Percentiles rank a stretch among this genome's conserved stretches.
Evolutionary conservation across 78 protist species (phyloP).

Genomic region (Chrysochromulina tobinii): DNA sequence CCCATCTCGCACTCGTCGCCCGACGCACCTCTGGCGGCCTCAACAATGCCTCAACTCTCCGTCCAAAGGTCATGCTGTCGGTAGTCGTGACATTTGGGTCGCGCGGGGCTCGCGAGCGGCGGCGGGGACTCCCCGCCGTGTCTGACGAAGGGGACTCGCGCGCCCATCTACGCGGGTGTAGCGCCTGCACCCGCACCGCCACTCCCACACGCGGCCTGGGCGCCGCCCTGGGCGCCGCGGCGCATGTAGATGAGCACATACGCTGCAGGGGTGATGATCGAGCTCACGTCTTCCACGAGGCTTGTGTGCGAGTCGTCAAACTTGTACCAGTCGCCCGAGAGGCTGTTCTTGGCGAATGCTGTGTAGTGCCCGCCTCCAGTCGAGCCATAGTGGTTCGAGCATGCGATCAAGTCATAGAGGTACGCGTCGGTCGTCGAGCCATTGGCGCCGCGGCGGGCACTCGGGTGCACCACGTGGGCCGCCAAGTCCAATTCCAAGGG

Average conservation of each 20-base stretch:
- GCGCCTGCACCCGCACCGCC: too few relatives aligned
- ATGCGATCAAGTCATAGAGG: constrained; percentile 83
- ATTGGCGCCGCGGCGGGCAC: constrained; percentile 32
- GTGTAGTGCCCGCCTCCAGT: constrained; percentile 94
- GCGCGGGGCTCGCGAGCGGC: too few relatives aligned
- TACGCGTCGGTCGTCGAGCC: background rate
- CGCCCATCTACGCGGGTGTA: too few relatives aligned
- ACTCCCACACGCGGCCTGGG: too few relatives aligned
- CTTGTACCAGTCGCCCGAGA: constrained; percentile 69
- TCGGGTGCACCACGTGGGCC: constrained; percentile 32
- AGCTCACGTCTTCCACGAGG: background rate
- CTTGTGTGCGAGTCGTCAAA: constrained; percentile 67
- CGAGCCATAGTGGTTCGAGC: constrained; percentile 88
- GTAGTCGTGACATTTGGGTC: too few relatives aligned
- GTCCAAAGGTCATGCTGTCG: too few relatives aligned
- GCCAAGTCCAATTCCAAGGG: constrained; percentile 74
- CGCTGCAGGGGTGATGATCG: constrained; percentile 60
- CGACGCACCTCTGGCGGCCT: too few relatives aligned
- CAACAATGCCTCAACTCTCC: too few relatives aligned
- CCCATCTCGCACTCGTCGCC: too few relatives aligned
- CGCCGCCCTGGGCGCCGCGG: background rate
- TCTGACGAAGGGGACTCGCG: too few relatives aligned
- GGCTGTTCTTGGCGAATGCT: constrained; percentile 75
- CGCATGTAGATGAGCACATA: constrained; percentile 80
- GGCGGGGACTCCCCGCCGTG: too few relatives aligned